These are phyloP conservation scores for Trametes villosa DNA, from an alignment of 768 basidiomycete genomes.

Conservation along the genomic window DNA sequence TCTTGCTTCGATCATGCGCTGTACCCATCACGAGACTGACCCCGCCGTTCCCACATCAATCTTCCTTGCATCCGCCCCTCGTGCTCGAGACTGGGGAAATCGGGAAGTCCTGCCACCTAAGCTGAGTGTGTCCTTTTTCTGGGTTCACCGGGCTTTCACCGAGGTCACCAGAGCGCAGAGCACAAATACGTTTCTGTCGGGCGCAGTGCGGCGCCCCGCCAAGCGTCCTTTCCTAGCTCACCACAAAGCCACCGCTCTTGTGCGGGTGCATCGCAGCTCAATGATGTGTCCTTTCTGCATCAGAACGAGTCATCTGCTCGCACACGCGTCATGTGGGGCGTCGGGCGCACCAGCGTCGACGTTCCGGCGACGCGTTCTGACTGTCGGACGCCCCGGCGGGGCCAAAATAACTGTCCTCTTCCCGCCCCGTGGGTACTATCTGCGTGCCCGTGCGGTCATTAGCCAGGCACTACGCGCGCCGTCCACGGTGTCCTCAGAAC, in stretches of 20 bases:
- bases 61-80: conserved; percentile 8
- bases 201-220: background rate
- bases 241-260: background rate
- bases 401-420: conserved; percentile 20
- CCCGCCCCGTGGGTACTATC: conserved; percentile 8
- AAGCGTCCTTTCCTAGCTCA: background rate
- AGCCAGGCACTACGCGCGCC: conserved; percentile 12
- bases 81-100: conserved; percentile 1
- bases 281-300: conserved; percentile 14
- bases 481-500: background rate
- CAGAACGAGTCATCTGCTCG: conserved; percentile 12
- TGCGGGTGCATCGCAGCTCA: background rate
- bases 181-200: conserved; percentile 1
- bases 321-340: conserved; percentile 11
- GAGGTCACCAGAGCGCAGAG: conserved; percentile 6
- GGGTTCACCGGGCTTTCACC: conserved; percentile 16
- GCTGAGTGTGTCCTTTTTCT: background rate
- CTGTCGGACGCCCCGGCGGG: background rate
- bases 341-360: background rate
- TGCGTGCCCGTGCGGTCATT: conserved; percentile 10
- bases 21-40: conserved; percentile 15
- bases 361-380: conserved; percentile 13
- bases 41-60: conserved; percentile 13
- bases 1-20: conserved; percentile 20
- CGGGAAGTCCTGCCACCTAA: background rate